Percentiles rank a stretch among this genome's conserved stretches.
Evolutionary conservation across 352 stramenopile genomes (phyloP).

Genomic region (Phytopythium boreale): DNA sequence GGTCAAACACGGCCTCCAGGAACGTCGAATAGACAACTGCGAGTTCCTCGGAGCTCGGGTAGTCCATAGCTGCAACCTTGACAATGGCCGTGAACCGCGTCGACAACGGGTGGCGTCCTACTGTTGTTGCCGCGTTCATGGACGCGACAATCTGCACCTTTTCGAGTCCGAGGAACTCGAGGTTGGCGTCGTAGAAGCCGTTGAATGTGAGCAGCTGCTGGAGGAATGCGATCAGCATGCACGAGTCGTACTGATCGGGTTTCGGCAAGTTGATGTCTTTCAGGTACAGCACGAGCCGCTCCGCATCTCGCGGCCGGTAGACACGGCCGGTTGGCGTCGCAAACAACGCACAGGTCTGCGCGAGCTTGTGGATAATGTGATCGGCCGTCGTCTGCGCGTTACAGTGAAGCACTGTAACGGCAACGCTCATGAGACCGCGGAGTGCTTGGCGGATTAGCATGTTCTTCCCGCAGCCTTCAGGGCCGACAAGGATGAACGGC

Average conservation of each 20-base stretch:
- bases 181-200: constrained; percentile 94
- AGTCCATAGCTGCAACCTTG: constrained; percentile 92
- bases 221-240: constrained; percentile 95
- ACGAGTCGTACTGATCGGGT: constrained; percentile 95
- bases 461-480: constrained; percentile 93
- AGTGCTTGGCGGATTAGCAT: constrained; percentile 93
- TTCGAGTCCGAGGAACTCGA: constrained; percentile 94
- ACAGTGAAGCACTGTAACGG: constrained; percentile 90
- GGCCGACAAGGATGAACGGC: constrained; percentile 94
- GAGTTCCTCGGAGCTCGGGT: constrained; percentile 89
- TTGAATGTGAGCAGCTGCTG: constrained; percentile 95
- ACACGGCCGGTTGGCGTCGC: constrained; percentile 89
- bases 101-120: constrained; percentile 89
- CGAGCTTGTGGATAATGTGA: constrained; percentile 94
- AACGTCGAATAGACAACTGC: constrained; percentile 89
- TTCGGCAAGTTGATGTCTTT: constrained; percentile 97
- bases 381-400: constrained; percentile 93
- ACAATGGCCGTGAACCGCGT: constrained; percentile 94
- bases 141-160: constrained; percentile 93
- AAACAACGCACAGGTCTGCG: constrained; percentile 92
- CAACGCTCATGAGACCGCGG: constrained; percentile 65
- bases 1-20: constrained; percentile 72
- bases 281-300: constrained; percentile 93
- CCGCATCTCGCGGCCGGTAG: constrained; percentile 90
- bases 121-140: constrained; percentile 93